A percentile compares a stretch with the other conserved stretches of the same genome.
phyloP scores from a whole-genome alignment of 805 yeast genomes.

The Spathaspora arborariae region DNA sequence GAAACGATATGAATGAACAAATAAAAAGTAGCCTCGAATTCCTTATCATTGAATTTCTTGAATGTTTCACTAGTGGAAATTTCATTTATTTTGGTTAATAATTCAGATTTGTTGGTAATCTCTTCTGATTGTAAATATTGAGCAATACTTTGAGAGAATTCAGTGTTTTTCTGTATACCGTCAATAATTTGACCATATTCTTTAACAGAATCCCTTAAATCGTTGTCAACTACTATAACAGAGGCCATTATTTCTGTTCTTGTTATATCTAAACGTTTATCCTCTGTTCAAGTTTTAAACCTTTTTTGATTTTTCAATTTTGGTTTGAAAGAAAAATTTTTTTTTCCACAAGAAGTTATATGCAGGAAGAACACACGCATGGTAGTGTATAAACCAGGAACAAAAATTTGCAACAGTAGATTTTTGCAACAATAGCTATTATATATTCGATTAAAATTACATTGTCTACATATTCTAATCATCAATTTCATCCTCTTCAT shows the following conservation, averaged over 20 bases:
- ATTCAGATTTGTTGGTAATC: slow-evolving; percentile 23
- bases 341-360: background rate
- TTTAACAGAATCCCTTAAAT: slow-evolving; percentile 35
- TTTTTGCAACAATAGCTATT: background rate
- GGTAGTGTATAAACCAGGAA: background rate
- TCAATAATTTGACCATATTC: slow-evolving; percentile 40
- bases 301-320: background rate
- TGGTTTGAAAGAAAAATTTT: background rate
- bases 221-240: slow-evolving; percentile 42
- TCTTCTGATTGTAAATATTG: slow-evolving; percentile 17
- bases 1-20: slow-evolving; percentile 33
- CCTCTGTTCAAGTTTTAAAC: background rate
- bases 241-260: slow-evolving; percentile 31
- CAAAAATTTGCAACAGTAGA: no score
- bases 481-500: slow-evolving; percentile 13
- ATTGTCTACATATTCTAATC: background rate
- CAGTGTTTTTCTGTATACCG: slow-evolving; percentile 22
- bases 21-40: slow-evolving; percentile 44
- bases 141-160: slow-evolving; percentile 18
- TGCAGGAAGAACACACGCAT: slow-evolving; percentile 1
- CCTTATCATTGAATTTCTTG: slow-evolving; percentile 36
- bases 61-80: slow-evolving; percentile 27
- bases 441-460: background rate
- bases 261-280: background rate
- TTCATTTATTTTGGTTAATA: slow-evolving; percentile 24